Evolutionary conservation across 2,329 filamentous ascomycete species (phyloP).

Genomic region (Aspergillus clavatus): DNA sequence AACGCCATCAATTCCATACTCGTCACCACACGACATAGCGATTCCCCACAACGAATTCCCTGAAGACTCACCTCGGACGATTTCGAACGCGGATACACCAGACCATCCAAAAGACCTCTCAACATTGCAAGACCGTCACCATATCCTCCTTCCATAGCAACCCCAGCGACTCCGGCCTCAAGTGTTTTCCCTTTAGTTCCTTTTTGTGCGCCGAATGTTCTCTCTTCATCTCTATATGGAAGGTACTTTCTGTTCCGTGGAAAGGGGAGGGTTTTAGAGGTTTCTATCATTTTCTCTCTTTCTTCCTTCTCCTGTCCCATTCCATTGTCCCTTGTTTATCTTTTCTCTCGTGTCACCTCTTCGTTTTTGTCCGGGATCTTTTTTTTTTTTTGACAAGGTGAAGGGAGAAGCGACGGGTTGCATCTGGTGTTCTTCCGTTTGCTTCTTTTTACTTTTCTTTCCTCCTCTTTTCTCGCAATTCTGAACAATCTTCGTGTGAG

Average conservation of each 20-base stretch:
- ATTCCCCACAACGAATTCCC: constrained; percentile 25
- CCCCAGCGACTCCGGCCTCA: constrained; percentile 16
- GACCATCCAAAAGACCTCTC: constrained; percentile 17
- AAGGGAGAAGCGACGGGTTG: constrained; percentile 26
- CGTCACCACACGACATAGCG: constrained; percentile 21
- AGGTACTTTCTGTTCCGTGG: constrained; percentile 22
- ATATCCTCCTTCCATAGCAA: constrained; percentile 16
- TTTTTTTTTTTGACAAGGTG: constrained; percentile 20
- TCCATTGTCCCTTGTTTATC: constrained; percentile 11
- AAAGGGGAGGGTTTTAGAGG: constrained; percentile 20
- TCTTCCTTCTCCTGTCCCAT: constrained; percentile 9
- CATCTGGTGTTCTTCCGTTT: constrained; percentile 26
- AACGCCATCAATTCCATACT: constrained; percentile 34
- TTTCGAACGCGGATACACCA: constrained; percentile 18
- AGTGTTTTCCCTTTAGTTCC: constrained; percentile 6
- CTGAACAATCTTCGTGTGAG: constrained; percentile 22
- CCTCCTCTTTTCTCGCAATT: constrained; percentile 15
- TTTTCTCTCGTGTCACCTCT: constrained; percentile 9
- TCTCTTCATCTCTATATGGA: constrained; percentile 19
- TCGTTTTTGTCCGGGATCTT: constrained; percentile 12
- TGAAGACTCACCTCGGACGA: constrained; percentile 22
- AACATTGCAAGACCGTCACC: constrained; percentile 19
- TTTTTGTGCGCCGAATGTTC: constrained; percentile 18
- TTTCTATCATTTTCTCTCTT: constrained; percentile 13
- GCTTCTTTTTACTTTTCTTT: constrained; percentile 20